Base-by-base conservation (phyloP, 345 rosid species). In the Populus tremula region DNA sequence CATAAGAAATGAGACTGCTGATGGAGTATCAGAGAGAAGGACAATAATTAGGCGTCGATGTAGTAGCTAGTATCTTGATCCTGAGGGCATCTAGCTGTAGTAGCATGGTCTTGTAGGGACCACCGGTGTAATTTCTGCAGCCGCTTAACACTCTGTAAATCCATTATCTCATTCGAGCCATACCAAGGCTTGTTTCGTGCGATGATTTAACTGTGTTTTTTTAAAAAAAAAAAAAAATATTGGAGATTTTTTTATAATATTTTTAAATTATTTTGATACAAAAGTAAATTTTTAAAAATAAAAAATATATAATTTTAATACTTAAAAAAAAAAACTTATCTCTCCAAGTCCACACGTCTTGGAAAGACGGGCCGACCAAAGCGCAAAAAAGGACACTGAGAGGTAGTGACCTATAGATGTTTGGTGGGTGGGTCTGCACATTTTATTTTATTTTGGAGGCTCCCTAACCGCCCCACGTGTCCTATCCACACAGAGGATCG, bases 381-480 rank as follows among this genome's bases (percentile, higher is more conserved):
- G 16, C 27, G 17, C 8, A 25, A 39, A 7, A 23, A 59, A 59
- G 64, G 29, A 59, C 64, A 23, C 29, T 0, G 63, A n/a, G 64
- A 59, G n/a, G 23, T n/a, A 53, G 3, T 6, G 59, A 20, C 23
- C 18, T 53, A 9, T 20, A 23, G 25, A 6, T 38, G 38, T 41
- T 27, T 33, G n/a, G 35, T 75, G 1, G 36, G 72, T 38, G 0
- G 25, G 72, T 38, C 20, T 4, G 45, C 53, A 11, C 43, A 11
- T 7, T 25, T 65, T 65, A 54, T 31, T 61, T 10, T 21, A 45
- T 73, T 66, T 67, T 33, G 74, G 71, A 56, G 29, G 62, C 81
- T 41, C 82, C 63, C 45, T 12, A 66, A 78, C 87, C 78, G 87
- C 80, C 86, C 84, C 84, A 78, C 80, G 73, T 78, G 87, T 80